phyloP scores from a whole-genome alignment of 192 early-diverging fungal genomes.

The Backusella luteola region DNA sequence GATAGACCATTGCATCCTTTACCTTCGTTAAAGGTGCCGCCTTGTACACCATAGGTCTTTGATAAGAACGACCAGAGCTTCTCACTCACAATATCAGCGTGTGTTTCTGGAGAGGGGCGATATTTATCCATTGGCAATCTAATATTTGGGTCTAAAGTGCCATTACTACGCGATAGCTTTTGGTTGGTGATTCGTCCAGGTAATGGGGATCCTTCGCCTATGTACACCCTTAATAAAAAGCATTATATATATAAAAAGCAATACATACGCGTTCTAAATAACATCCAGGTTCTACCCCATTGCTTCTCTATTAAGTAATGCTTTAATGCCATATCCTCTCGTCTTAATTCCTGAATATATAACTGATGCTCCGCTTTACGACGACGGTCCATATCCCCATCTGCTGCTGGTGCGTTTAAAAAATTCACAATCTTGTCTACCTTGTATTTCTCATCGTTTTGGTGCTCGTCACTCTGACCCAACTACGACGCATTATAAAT shows the following conservation, averaged over 20 bases:
- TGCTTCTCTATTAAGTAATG: conserved; percentile 30
- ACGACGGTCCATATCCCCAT: conserved; percentile 6
- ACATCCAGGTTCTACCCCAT: conserved; percentile 34
- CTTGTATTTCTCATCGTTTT: conserved; percentile 5
- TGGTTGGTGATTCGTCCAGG: conserved; percentile 33
- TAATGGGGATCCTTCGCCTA: conserved; percentile 33
- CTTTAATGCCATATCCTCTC: conserved; percentile 30
- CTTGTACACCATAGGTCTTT: conserved; percentile 33
- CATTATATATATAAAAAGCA: not conserved
- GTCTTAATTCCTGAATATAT: conserved; percentile 30
- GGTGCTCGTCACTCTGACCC: not conserved
- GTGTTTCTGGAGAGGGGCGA: conserved; percentile 32
- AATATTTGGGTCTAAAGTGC: conserved; percentile 27
- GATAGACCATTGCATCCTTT: too few relatives aligned
- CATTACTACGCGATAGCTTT: conserved; percentile 26
- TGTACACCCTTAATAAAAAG: not conserved
- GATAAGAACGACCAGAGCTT: conserved; percentile 28
- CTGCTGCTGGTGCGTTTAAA: not conserved
- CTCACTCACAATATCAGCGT: conserved; percentile 37
- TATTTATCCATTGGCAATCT: conserved; percentile 32
- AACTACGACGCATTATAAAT: not conserved
- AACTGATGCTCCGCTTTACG: conserved; percentile 25
- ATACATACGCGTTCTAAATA: conserved; percentile 32
- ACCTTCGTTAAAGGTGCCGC: conserved; percentile 34
- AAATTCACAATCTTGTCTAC: not conserved